These are phyloP conservation scores for Aspergillus jensenii DNA, from an alignment of 2,329 filamentous ascomycete genomes.

Conservation along the genomic window DNA sequence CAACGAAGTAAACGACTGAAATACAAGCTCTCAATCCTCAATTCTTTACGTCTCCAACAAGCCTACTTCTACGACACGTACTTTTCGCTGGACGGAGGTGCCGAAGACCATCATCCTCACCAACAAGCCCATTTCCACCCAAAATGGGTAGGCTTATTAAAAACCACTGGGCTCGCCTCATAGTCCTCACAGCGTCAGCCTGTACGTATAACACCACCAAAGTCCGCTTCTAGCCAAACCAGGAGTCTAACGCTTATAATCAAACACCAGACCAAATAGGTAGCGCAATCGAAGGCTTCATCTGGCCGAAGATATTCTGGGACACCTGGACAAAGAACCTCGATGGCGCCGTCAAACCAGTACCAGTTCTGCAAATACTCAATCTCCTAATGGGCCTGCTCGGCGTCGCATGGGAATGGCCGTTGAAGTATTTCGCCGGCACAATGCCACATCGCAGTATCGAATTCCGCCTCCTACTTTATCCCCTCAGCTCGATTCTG, in stretches of 20 bases:
- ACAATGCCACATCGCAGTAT: slow-evolving; percentile 80
- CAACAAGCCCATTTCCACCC: background rate
- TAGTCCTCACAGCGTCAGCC: slow-evolving; percentile 78
- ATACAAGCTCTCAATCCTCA: background rate
- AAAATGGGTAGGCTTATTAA: slow-evolving; percentile 97
- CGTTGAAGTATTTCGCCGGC: slow-evolving; percentile 73
- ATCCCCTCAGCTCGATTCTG: slow-evolving; percentile 74
- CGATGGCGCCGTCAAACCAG: slow-evolving; percentile 78
- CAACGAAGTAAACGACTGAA: slow-evolving; percentile 11
- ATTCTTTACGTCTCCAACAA: background rate
- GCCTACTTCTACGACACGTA: background rate
- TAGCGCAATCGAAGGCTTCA: slow-evolving; percentile 81
- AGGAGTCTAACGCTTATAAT: background rate
- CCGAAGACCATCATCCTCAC: background rate
- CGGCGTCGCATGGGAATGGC: slow-evolving; percentile 88
- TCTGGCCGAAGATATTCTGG: slow-evolving; percentile 99
- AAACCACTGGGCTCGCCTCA: slow-evolving; percentile 97
- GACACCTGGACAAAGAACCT: slow-evolving; percentile 92
- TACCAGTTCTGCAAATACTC: slow-evolving; percentile 86
- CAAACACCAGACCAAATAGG: slow-evolving; percentile 71
- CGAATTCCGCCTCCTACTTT: slow-evolving; percentile 76
- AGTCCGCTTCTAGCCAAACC: background rate
- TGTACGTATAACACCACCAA: slow-evolving; percentile 56
- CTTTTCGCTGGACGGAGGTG: slow-evolving; percentile 33
- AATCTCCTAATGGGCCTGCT: slow-evolving; percentile 80